Conservation (phyloP, 1,284 basidiomycete genomes). For the Fistulina hepatica region DNA sequence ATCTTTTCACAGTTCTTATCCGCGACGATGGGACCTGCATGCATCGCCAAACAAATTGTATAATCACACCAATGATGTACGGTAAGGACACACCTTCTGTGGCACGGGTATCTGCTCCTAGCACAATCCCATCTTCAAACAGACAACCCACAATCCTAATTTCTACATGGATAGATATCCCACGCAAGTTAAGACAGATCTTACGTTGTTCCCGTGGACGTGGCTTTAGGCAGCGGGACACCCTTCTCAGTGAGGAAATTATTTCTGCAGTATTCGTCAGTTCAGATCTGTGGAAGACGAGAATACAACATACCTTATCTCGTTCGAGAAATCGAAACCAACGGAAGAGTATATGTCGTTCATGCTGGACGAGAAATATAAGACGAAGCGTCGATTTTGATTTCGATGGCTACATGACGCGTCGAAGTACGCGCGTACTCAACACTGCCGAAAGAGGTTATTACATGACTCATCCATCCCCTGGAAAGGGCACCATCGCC, state of each 20-base stretch:
- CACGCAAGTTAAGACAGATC: too few species aligned
- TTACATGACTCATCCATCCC: too few species aligned
- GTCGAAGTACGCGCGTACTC: too few species aligned
- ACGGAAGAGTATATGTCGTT: neutral
- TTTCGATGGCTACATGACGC: neutral
- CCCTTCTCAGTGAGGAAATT: slow-evolving; percentile 65
- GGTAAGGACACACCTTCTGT: too few species aligned
- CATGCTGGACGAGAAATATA: neutral
- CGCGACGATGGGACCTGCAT: slow-evolving; percentile 88
- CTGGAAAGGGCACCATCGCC: too few species aligned
- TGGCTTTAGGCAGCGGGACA: slow-evolving; percentile 67
- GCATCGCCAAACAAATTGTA: too few species aligned
- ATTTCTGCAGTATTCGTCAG: slow-evolving; percentile 45
- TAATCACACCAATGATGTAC: too few species aligned
- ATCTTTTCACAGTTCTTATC: slow-evolving; percentile 99
- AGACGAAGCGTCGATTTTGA: neutral
- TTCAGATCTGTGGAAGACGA: neutral
- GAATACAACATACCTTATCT: neutral
- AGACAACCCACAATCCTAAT: slow-evolving; percentile 98
- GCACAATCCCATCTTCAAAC: slow-evolving; percentile 87
- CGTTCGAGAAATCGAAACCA: neutral
- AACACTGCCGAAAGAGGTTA: too few species aligned
- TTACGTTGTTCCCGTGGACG: slow-evolving; percentile 94
- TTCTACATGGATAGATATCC: too few species aligned
- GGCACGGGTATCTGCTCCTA: slow-evolving; percentile 95